Conservation (phyloP, 2,329 filamentous ascomycete species). For the Colletotrichum viniferum region DNA sequence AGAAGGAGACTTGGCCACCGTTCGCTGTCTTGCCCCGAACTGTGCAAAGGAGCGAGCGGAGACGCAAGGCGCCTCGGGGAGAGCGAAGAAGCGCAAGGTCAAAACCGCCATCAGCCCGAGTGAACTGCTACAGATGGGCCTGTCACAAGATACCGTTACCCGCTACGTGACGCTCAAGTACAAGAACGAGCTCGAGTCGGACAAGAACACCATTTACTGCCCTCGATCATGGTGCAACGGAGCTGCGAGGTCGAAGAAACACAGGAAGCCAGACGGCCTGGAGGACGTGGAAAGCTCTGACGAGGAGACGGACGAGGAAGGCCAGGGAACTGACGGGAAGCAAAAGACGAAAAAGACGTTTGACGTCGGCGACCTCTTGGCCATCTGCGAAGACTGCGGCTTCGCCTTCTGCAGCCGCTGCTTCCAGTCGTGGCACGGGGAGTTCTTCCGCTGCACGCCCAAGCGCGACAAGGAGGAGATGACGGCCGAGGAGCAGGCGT, state of each 20-base stretch:
- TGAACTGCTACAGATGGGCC: conserved; percentile 79
- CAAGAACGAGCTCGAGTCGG: conserved; percentile 89
- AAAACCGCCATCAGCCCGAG: conserved; percentile 78
- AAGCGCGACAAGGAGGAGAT: conserved; percentile 72
- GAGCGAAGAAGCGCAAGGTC: conserved; percentile 56
- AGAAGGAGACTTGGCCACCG: conserved; percentile 79
- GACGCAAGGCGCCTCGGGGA: conserved; percentile 29
- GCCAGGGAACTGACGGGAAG: conserved; percentile 19
- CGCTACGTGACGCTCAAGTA: conserved; percentile 91
- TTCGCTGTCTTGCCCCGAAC: conserved; percentile 80
- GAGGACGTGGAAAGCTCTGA: conserved; percentile 59
- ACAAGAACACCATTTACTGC: conserved; percentile 92
- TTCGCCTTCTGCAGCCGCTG: conserved; percentile 85
- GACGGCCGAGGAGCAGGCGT: conserved; percentile 83
- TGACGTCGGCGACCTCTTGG: conserved; percentile 67
- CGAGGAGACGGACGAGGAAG: conserved; percentile 53
- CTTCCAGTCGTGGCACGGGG: conserved; percentile 87
- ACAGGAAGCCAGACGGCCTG: conserved; percentile 72
- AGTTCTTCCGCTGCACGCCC: conserved; percentile 72
- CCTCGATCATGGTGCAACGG: conserved; percentile 92
- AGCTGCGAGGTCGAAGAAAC: conserved; percentile 77
- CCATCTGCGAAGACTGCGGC: conserved; percentile 85
- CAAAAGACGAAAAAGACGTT: conserved; percentile 31
- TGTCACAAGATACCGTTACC: conserved; percentile 74
- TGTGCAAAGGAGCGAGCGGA: conserved; percentile 70